Conservation (phyloP, 192 early-diverging fungal species). For the Mortierella alpina region DNA sequence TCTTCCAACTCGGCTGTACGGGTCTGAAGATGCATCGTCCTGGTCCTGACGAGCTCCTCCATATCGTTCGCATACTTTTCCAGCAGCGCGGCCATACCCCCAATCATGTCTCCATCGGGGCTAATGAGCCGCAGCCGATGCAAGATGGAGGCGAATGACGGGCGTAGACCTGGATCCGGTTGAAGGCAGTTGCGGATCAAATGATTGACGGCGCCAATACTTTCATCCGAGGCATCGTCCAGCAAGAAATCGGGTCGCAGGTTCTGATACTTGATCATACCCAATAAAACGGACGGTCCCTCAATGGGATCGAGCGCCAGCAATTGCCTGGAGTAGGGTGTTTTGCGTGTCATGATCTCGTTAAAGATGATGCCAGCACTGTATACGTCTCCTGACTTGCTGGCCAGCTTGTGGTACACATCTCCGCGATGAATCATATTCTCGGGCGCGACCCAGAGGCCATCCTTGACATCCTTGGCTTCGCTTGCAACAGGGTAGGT, state of each 20-base stretch:
- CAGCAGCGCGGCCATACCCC: slow-evolving; percentile 55
- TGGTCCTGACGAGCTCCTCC: slow-evolving; percentile 55
- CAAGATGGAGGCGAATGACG: slow-evolving; percentile 30
- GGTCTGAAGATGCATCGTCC: slow-evolving; percentile 55
- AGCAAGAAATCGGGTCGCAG: slow-evolving; percentile 43
- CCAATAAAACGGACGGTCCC: slow-evolving; percentile 16
- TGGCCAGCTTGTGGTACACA: slow-evolving; percentile 12
- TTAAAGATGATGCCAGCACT: slow-evolving; percentile 60
- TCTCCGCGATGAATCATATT: slow-evolving; percentile 15
- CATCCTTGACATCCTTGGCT: slow-evolving; percentile 28
- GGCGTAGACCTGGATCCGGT: slow-evolving; percentile 28
- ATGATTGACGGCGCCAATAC: slow-evolving; percentile 45
- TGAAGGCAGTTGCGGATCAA: slow-evolving; percentile 46
- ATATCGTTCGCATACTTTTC: slow-evolving; percentile 60
- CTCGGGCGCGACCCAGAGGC: slow-evolving; percentile 42
- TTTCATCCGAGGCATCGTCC: slow-evolving; percentile 47
- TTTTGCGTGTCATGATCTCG: slow-evolving; percentile 58
- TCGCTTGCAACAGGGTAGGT: slow-evolving; percentile 7
- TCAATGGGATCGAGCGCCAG: slow-evolving; percentile 5
- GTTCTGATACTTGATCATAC: slow-evolving; percentile 36
- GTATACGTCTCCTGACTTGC: slow-evolving; percentile 21
- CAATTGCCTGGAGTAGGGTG: slow-evolving; percentile 44
- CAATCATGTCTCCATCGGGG: slow-evolving; percentile 54
- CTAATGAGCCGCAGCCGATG: slow-evolving; percentile 43
- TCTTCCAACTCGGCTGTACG: slow-evolving; percentile 58